These are phyloP conservation scores for Helicocarpus griseus DNA, from an alignment of 2,329 filamentous ascomycete species.

Conservation along the genomic window DNA sequence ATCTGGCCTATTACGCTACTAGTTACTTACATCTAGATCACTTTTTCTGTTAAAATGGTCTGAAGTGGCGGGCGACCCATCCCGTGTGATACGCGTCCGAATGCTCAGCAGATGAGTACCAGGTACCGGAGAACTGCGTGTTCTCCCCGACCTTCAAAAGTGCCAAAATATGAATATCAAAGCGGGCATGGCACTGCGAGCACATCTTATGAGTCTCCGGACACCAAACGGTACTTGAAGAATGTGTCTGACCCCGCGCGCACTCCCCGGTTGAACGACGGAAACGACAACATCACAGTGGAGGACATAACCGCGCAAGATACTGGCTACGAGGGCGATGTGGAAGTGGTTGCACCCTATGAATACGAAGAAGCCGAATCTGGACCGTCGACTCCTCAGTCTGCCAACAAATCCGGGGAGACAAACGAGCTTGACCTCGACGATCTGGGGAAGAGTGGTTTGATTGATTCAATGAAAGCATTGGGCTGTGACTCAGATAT, in stretches of 20 bases:
- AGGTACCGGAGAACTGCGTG: background rate
- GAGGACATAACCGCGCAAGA: conserved; percentile 21
- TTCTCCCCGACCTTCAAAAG: background rate
- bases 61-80: too few species aligned
- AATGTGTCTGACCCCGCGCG: background rate
- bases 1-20: too few species aligned
- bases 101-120: background rate
- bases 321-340: conserved; percentile 21
- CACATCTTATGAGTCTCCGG: background rate
- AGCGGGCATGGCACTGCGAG: background rate
- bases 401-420: background rate
- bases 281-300: conserved; percentile 14
- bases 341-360: conserved; percentile 29
- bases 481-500: conserved; percentile 22
- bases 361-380: conserved; percentile 21
- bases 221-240: background rate
- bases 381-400: conserved; percentile 7
- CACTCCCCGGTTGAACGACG: background rate
- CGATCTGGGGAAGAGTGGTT: conserved; percentile 23
- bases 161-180: too few species aligned
- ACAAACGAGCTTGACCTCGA: conserved; percentile 13
- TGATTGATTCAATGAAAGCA: conserved; percentile 25
- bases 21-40: too few species aligned
- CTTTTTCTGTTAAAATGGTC: background rate
- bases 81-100: background rate